Evolutionary conservation across 495 filamentous ascomycete species (phyloP).

Genomic region (Lophium mytilinum): DNA sequence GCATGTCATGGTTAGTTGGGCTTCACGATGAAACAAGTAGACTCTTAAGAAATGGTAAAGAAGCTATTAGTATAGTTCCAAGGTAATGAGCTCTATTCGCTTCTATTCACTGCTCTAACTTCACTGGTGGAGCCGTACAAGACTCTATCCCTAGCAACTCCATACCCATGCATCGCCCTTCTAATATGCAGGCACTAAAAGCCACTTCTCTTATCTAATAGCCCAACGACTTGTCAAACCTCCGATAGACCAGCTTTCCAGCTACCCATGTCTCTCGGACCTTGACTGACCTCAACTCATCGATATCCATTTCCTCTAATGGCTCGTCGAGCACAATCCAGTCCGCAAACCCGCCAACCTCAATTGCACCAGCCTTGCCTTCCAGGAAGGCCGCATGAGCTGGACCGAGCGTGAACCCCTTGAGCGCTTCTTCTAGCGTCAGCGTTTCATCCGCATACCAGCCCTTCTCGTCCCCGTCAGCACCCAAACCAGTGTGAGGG

Average conservation of each 20-base stretch:
- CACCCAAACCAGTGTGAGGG: constrained; percentile 42
- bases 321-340: constrained; percentile 52
- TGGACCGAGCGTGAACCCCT: constrained; percentile 47
- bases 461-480: constrained; percentile 37
- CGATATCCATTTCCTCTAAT: constrained; percentile 35
- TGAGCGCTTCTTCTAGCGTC: constrained; percentile 44
- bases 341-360: constrained; percentile 49
- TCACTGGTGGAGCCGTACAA: no score
- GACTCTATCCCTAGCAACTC: no score
- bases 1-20: no score
- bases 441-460: constrained; percentile 49
- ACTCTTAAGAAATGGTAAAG: no score
- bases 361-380: constrained; percentile 44
- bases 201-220: no score
- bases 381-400: constrained; percentile 43
- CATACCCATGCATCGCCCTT: no score
- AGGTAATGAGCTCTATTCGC: no score
- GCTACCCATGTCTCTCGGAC: constrained; percentile 59
- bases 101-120: no score
- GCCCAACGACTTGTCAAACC: neutral
- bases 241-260: constrained; percentile 38
- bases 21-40: no score
- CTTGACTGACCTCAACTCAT: constrained; percentile 40
- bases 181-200: no score
- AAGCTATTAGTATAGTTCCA: no score